Evolutionary conservation across 2,329 filamentous ascomycete species (phyloP).

Genomic region (Penicillium sp.): DNA sequence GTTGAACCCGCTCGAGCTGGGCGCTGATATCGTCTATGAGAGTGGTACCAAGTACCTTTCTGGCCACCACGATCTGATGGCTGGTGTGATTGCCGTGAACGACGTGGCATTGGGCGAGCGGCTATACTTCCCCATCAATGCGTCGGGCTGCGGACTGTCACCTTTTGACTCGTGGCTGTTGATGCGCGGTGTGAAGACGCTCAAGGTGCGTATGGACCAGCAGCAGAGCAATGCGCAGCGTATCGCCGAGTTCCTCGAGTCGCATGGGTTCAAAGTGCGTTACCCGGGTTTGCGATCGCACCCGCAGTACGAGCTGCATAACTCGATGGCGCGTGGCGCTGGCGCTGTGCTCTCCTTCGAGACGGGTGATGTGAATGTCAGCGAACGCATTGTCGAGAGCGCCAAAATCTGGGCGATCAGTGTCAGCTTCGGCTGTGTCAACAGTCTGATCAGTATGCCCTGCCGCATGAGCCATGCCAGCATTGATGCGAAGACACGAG

Average conservation of each 20-base stretch:
- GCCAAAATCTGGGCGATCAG: slow-evolving; percentile 90
- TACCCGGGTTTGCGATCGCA: slow-evolving; percentile 93
- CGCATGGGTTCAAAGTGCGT: slow-evolving; percentile 85
- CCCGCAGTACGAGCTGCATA: slow-evolving; percentile 92
- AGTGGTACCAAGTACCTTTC: slow-evolving; percentile 97
- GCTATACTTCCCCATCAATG: slow-evolving; percentile 95
- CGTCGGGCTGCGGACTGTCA: slow-evolving; percentile 85
- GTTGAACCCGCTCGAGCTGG: slow-evolving; percentile 85
- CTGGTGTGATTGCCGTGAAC: slow-evolving; percentile 90
- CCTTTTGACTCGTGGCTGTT: slow-evolving; percentile 96
- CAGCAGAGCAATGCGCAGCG: slow-evolving; percentile 87
- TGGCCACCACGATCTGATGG: slow-evolving; percentile 98
- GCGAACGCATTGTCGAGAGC: slow-evolving; percentile 89
- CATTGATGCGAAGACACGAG: slow-evolving; percentile 89
- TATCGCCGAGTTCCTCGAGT: slow-evolving; percentile 88
- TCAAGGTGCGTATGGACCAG: slow-evolving; percentile 97
- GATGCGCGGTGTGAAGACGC: slow-evolving; percentile 90
- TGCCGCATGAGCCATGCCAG: slow-evolving; percentile 99
- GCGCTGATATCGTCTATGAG: slow-evolving; percentile 94
- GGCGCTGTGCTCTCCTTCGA: slow-evolving; percentile 95
- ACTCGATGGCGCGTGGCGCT: slow-evolving; percentile 88
- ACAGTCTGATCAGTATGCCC: slow-evolving; percentile 97
- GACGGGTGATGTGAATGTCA: slow-evolving; percentile 76
- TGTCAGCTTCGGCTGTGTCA: slow-evolving; percentile 96
- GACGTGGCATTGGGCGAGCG: slow-evolving; percentile 74